These are phyloP conservation scores for Orbilia quercus DNA, from an alignment of 2,329 filamentous ascomycete genomes.

Conservation along the genomic window DNA sequence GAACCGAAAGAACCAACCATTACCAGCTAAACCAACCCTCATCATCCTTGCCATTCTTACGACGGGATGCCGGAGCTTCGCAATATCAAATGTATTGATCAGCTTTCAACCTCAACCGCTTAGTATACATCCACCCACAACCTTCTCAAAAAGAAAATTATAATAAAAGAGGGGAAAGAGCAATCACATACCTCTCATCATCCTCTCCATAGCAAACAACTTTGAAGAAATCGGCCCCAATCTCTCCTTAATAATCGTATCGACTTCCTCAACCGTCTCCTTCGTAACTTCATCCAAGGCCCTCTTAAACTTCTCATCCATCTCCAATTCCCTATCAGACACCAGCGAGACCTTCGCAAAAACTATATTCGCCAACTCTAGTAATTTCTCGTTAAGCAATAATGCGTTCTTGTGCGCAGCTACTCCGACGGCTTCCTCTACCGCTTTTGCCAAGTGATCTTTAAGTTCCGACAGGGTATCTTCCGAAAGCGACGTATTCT, in stretches of 20 bases:
- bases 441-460: too few species aligned
- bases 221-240: conserved; percentile 14
- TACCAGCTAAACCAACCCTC: conserved; percentile 35
- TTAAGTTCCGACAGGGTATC: too few species aligned
- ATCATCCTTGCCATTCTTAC: conserved; percentile 18
- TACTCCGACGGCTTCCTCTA: too few species aligned
- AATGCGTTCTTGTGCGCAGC: too few species aligned
- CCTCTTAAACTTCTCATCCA: background rate
- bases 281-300: conserved; percentile 1
- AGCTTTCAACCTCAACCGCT: conserved; percentile 6
- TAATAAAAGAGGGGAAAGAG: background rate
- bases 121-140: background rate
- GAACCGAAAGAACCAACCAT: background rate
- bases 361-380: too few species aligned
- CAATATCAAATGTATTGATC: background rate
- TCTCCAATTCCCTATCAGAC: too few species aligned
- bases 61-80: conserved; percentile 14
- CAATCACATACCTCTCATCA: conserved; percentile 33
- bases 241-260: conserved; percentile 10
- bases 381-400: too few species aligned
- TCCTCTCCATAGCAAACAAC: conserved; percentile 14
- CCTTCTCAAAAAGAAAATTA: background rate
- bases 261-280: conserved; percentile 6
- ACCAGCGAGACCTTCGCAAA: too few species aligned
- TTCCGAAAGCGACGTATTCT: too few species aligned